These are phyloP conservation scores for Chlamydomonas sphaeroides DNA, from an alignment of 139 green algal species.

Conservation along the genomic window DNA sequence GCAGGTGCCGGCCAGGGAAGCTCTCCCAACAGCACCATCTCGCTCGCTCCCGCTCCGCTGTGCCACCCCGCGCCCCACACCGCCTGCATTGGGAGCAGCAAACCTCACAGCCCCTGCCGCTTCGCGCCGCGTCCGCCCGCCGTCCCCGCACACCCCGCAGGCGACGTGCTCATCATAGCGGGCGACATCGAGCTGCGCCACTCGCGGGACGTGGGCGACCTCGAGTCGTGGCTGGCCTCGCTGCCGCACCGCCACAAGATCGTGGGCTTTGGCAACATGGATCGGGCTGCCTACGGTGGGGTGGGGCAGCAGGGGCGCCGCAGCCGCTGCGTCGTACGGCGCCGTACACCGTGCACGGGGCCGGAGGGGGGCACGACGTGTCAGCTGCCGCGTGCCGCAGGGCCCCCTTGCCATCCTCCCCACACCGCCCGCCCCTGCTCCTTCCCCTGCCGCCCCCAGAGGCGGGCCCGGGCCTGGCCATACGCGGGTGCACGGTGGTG, in stretches of 20 bases:
- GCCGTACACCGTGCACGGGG: too few relatives aligned
- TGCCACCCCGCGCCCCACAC: too few relatives aligned
- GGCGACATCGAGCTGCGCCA: conserved; percentile 33
- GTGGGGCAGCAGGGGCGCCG: too few relatives aligned
- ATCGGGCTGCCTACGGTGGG: conserved; percentile 15
- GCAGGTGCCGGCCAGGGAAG: too few relatives aligned
- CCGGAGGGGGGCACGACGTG: too few relatives aligned
- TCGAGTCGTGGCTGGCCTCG: conserved; percentile 24
- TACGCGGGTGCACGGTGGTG: not conserved
- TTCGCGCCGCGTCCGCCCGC: not conserved
- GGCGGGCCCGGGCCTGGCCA: not conserved
- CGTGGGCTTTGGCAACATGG: conserved; percentile 37
- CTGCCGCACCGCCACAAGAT: conserved; percentile 39
- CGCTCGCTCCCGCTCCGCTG: too few relatives aligned
- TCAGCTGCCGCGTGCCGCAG: too few relatives aligned
- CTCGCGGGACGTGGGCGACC: not conserved
- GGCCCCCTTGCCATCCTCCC: too few relatives aligned
- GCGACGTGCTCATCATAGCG: conserved; percentile 21
- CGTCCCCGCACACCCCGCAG: not conserved
- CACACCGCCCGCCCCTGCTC: too few relatives aligned
- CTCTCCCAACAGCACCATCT: not conserved
- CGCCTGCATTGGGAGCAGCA: too few relatives aligned
- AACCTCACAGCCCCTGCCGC: not conserved
- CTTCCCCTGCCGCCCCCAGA: too few relatives aligned
- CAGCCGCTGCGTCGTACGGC: too few relatives aligned